Conservation (phyloP, 495 filamentous ascomycete genomes). For the Pyronema domesticum region DNA sequence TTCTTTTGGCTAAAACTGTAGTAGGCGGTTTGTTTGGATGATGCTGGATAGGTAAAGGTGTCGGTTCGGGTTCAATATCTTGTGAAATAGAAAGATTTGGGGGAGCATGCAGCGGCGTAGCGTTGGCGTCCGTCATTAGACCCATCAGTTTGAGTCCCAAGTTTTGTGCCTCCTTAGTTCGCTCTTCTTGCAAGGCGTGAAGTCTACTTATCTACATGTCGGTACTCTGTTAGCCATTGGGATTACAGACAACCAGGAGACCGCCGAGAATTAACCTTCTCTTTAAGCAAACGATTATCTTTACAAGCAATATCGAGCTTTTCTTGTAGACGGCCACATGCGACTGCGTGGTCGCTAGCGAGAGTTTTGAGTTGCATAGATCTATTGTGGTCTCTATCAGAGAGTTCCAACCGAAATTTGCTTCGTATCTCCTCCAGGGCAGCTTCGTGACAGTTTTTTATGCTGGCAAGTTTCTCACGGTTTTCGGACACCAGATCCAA, state of each 20-base stretch:
- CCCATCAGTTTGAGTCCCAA: slow-evolving; percentile 16
- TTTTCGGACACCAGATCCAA: too few species aligned
- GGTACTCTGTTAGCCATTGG: slow-evolving; percentile 1
- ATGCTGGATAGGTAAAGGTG: too few species aligned
- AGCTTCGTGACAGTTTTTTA: neutral
- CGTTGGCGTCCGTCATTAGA: slow-evolving; percentile 7
- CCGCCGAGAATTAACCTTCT: slow-evolving; percentile 9
- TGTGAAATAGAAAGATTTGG: too few species aligned
- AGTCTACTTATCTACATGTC: slow-evolving; percentile 17
- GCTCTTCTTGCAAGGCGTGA: slow-evolving; percentile 16
- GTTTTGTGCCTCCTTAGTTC: slow-evolving; percentile 16
- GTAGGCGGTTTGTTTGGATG: too few species aligned
- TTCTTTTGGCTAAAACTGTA: too few species aligned
- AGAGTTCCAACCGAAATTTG: too few species aligned
- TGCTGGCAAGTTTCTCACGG: neutral
- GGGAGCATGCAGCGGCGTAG: too few species aligned
- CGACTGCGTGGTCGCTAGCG: neutral
- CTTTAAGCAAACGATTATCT: slow-evolving; percentile 8
- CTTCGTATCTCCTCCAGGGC: neutral
- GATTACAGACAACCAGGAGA: neutral
- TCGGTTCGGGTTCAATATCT: too few species aligned
- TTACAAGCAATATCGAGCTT: neutral
- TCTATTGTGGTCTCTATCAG: too few species aligned
- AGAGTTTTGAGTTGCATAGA: neutral
- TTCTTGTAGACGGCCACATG: neutral